Base-by-base conservation (phyloP, 306 rosid species). In the Trifolium dubium region DNA sequence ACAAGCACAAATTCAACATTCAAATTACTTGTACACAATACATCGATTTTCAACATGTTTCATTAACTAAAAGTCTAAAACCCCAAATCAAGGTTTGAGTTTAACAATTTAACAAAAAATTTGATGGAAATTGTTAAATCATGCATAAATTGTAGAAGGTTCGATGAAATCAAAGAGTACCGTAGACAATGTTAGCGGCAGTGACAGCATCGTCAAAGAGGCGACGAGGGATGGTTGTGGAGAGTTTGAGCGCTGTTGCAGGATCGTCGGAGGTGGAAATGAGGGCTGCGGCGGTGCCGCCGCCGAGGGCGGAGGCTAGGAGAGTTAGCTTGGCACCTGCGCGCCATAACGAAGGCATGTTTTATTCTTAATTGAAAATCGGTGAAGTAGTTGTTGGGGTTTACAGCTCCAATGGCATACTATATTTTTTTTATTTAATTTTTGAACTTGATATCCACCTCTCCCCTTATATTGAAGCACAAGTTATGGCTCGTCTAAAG, bases 201-300 rank as follows among this genome's bases (percentile, higher is more conserved):
- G 99, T 76, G 74, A 79, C 37, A 70, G 92, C 82, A 72, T 86
- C 92, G 32, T 92, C 92, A 50, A 85, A 10, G 72, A 94, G 96
- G 55, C 99, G 99, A 61, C 80, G 63, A 40, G 99, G 97, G 41
- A 91, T 84, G 44, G 90, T 71, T 55, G 89, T 59, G 88, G 74
- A 89, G 74, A 94, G 92, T 87, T 85, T 94, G 63, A 92, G 69
- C 29, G 93, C 77, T 60, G 79, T 88, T 18, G 80, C 59, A 10
- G 99, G 93, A 79, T 94, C 92, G 46, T 94, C 92, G 70, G 99
- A 92, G 71, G 89, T 65, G 67, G 96, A 96, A 28, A 87, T 75
- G 44, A 83, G 64, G 7, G 96, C 97, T 2, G 87, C 89, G 4
- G 87, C 84, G 3, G 84, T 80, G 6, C 97, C 98, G 35, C 84